Evolutionary conservation across 2,329 filamentous ascomycete species (phyloP).

Genomic region (Tolypocladium amazonense): DNA sequence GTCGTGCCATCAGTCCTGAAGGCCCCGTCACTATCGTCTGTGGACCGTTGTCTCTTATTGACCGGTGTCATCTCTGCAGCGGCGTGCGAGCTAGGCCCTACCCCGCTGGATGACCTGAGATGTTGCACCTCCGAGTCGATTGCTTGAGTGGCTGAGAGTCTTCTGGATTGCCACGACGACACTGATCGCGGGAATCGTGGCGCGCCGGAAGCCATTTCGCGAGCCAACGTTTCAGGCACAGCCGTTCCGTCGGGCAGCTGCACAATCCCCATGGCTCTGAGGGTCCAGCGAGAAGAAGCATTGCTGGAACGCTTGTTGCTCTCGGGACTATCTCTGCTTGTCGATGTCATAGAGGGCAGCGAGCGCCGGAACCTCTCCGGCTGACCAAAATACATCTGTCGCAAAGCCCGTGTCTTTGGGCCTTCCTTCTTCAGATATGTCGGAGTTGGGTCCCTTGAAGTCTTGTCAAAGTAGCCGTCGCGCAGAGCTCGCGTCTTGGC

Average conservation of each 20-base stretch:
- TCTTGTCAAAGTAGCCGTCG: constrained; percentile 9
- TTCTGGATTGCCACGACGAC: not conserved
- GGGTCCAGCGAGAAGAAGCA: constrained; percentile 32
- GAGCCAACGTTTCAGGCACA: constrained; percentile 38
- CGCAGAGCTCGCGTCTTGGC: constrained; percentile 18
- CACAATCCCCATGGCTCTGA: constrained; percentile 40
- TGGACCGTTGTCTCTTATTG: constrained; percentile 12
- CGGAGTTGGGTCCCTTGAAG: not conserved
- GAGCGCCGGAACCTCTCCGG: constrained; percentile 26
- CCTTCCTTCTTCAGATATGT: constrained; percentile 9
- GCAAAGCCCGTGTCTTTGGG: constrained; percentile 25
- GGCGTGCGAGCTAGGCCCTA: not conserved
- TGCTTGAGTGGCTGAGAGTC: not conserved
- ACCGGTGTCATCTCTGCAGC: not conserved
- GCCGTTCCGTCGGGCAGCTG: constrained; percentile 43
- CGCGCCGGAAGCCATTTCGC: constrained; percentile 21
- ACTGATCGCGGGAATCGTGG: constrained; percentile 1
- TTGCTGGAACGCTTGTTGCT: constrained; percentile 19
- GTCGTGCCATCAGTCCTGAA: not conserved
- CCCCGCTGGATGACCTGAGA: constrained; percentile 1
- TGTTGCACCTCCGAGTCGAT: constrained; percentile 1
- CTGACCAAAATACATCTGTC: constrained; percentile 20
- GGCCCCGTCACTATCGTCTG: constrained; percentile 4
- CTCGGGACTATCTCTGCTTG: constrained; percentile 15
- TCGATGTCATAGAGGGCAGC: constrained; percentile 21